Percentiles rank a stretch among this genome's conserved stretches.
Evolutionary conservation across 2,329 filamentous ascomycete species (phyloP).

Genomic region (Cyphellophora attinorum): DNA sequence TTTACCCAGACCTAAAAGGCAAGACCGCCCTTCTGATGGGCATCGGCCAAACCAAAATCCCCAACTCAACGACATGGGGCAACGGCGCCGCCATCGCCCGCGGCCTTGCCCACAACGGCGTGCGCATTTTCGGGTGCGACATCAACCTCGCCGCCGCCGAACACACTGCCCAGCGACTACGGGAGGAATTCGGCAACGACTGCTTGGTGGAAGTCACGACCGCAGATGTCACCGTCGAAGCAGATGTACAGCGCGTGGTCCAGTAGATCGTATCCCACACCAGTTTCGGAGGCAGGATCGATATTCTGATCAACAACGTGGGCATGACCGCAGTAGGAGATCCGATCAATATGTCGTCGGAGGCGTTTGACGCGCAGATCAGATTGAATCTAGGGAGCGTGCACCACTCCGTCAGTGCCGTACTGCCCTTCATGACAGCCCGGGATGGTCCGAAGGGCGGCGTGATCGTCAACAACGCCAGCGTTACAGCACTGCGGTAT

Average conservation of each 20-base stretch:
- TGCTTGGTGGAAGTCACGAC: neutral
- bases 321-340: slow-evolving; percentile 42
- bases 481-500: slow-evolving; percentile 45
- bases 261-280: slow-evolving; percentile 37
- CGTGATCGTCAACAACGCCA: slow-evolving; percentile 40
- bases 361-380: slow-evolving; percentile 40
- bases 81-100: slow-evolving; percentile 13
- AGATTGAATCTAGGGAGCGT: slow-evolving; percentile 47
- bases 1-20: slow-evolving; percentile 8
- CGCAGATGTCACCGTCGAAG: slow-evolving; percentile 39
- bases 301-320: slow-evolving; percentile 50
- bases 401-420: slow-evolving; percentile 42
- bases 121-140: slow-evolving; percentile 12
- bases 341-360: slow-evolving; percentile 35
- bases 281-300: slow-evolving; percentile 41
- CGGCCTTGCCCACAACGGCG: slow-evolving; percentile 10
- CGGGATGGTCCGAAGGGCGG: slow-evolving; percentile 30
- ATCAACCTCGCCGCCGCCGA: slow-evolving; percentile 7
- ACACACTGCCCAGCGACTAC: neutral
- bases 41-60: slow-evolving; percentile 9
- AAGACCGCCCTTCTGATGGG: slow-evolving; percentile 12
- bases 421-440: slow-evolving; percentile 44
- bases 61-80: slow-evolving; percentile 6
- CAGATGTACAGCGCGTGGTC: slow-evolving; percentile 41
- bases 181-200: neutral